Conservation (phyloP, 805 yeast species). For the Ogataea degrootiae region DNA sequence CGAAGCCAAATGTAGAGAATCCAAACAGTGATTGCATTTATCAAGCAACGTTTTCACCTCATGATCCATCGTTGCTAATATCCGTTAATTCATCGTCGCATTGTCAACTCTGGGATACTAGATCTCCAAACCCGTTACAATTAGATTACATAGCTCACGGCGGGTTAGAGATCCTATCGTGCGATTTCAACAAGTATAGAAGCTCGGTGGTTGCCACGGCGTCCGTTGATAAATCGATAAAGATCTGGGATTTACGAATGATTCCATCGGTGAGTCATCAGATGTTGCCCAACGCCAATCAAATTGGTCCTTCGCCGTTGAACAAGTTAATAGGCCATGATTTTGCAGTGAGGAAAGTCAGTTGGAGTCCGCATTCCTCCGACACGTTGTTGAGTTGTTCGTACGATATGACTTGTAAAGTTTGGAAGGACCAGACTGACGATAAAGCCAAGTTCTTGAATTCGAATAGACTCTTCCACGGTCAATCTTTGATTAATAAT, state of each 20-base stretch:
- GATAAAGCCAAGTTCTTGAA: conserved; percentile 49
- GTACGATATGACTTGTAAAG: conserved; percentile 87
- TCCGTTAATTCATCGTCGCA: conserved; percentile 73
- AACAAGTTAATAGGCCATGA: conserved; percentile 85
- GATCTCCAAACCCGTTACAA: conserved; percentile 60
- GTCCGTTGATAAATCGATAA: conserved; percentile 83
- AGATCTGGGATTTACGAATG: conserved; percentile 87
- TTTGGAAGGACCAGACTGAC: conserved; percentile 75
- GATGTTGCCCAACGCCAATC: conserved; percentile 37
- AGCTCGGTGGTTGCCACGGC: conserved; percentile 77
- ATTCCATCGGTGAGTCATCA: conserved; percentile 32
- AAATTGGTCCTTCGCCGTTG: conserved; percentile 58
- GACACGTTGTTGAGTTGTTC: conserved; percentile 69
- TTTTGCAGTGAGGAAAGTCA: conserved; percentile 75
- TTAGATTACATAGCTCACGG: conserved; percentile 66
- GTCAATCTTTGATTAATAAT: conserved; percentile 49
- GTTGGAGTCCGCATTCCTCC: conserved; percentile 86
- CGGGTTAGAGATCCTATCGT: conserved; percentile 72
- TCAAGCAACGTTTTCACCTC: conserved; percentile 79
- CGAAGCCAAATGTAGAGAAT: conserved; percentile 29
- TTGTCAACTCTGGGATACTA: conserved; percentile 75
- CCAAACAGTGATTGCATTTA: conserved; percentile 60
- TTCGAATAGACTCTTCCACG: conserved; percentile 38
- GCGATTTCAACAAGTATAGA: conserved; percentile 91
- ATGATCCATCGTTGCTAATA: conserved; percentile 63